phyloP scores from a whole-genome alignment of 202 grass and related monocot species.

The Setaria italica region DNA sequence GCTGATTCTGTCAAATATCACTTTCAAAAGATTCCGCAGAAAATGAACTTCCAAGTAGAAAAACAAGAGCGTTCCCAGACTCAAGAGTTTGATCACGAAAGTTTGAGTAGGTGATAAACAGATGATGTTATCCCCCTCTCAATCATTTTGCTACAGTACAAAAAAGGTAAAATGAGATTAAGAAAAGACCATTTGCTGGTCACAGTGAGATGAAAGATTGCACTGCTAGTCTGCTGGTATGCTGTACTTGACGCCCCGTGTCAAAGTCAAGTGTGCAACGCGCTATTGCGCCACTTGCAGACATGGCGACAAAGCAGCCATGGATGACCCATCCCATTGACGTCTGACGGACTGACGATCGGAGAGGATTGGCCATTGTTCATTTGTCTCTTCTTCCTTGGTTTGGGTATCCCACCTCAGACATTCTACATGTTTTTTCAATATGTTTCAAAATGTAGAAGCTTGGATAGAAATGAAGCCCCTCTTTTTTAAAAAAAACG shows the following conservation, averaged over 20 bases:
- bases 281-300: conserved; percentile 6
- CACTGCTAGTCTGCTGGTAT: background rate
- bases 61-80: background rate
- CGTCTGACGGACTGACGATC: too few relatives aligned
- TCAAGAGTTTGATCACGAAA: background rate
- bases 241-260: background rate
- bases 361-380: background rate
- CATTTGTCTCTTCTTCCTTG: background rate
- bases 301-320: background rate
- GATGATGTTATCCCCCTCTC: background rate
- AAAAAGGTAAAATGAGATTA: background rate
- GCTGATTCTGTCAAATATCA: background rate
- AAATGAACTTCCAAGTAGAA: background rate
- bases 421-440: background rate
- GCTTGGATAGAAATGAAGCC: too few relatives aligned
- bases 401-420: conserved; percentile 1
- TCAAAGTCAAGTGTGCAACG: conserved; percentile 16
- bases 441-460: background rate
- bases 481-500: too few relatives aligned
- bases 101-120: background rate
- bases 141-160: background rate
- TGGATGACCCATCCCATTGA: background rate
- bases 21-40: background rate
- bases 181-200: background rate
- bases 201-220: background rate